Conservation (phyloP, 768 basidiomycete species). For the Termitomyces sp. region DNA sequence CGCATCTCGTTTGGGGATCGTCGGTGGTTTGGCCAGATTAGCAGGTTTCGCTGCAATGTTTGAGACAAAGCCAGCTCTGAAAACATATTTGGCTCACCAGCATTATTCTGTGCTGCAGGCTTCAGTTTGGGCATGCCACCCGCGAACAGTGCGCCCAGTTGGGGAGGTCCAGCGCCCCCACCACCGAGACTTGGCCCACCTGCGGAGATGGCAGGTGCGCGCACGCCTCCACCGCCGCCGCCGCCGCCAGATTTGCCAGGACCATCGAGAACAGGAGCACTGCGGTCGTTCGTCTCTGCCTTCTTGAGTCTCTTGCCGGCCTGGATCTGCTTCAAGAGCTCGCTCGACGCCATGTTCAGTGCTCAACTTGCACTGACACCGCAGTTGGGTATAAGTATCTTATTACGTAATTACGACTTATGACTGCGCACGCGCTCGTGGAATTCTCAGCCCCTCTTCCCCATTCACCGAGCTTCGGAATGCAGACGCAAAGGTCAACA, state of each 20-base stretch:
- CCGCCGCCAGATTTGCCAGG: conserved; percentile 39
- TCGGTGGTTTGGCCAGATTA: conserved; percentile 64
- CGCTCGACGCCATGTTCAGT: conserved; percentile 57
- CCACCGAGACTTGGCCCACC: conserved; percentile 22
- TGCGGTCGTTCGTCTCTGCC: conserved; percentile 78
- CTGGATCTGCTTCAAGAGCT: conserved; percentile 80
- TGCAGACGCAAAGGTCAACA: conserved; percentile 15
- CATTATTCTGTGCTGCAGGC: conserved; percentile 63
- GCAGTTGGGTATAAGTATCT: neutral
- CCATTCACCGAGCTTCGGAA: conserved; percentile 3
- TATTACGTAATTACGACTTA: conserved; percentile 13
- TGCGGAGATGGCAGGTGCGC: conserved; percentile 31
- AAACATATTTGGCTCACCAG: conserved; percentile 40
- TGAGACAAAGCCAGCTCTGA: conserved; percentile 2
- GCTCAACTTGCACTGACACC: conserved; percentile 3
- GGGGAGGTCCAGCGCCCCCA: conserved; percentile 56
- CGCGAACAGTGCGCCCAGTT: conserved; percentile 83
- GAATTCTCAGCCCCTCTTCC: no score
- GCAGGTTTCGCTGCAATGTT: conserved; percentile 53
- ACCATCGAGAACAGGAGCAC: conserved; percentile 59
- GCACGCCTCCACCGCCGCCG: conserved; percentile 41
- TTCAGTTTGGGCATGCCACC: conserved; percentile 91
- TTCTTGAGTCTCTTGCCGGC: conserved; percentile 82
- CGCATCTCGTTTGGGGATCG: conserved; percentile 51
- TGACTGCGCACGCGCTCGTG: no score